Percentiles rank a stretch among this genome's conserved stretches.
These are phyloP conservation scores for Primulina tabacum DNA, from an alignment of 257 asterid species.

Conservation along the genomic window DNA sequence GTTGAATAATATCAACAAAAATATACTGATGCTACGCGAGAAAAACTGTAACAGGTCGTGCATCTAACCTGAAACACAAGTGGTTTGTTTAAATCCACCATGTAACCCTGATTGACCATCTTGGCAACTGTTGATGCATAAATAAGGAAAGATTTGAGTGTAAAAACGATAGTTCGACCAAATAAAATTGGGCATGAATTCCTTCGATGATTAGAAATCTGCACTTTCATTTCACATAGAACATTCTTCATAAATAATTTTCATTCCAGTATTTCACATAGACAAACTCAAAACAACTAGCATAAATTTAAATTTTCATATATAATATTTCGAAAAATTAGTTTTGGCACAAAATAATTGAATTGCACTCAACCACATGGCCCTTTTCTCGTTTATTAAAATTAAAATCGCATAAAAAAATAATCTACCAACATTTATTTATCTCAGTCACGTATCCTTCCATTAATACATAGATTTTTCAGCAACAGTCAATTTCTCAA, in stretches of 20 bases:
- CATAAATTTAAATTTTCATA: too few species aligned
- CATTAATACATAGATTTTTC: too few species aligned
- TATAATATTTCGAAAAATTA: too few species aligned
- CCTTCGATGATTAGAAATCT: not conserved
- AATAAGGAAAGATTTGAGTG: conserved; percentile 1
- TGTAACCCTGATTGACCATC: conserved; percentile 68
- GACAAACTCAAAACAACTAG: not conserved
- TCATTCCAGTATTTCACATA: not conserved
- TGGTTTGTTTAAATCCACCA: conserved; percentile 78
- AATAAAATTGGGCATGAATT: too few species aligned
- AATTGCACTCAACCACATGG: too few species aligned
- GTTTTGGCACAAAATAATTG: not conserved
- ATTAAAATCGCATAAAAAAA: too few species aligned
- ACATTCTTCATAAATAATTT: not conserved
- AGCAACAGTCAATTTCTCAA: too few species aligned
- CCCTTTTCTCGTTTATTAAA: too few species aligned
- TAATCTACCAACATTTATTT: too few species aligned
- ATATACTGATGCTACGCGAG: not conserved
- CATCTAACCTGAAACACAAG: conserved; percentile 74
- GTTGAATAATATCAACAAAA: not conserved
- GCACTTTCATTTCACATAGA: too few species aligned
- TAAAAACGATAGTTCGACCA: not conserved
- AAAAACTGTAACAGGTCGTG: not conserved
- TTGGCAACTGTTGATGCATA: conserved; percentile 30
- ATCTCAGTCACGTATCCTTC: not conserved